Conservation (phyloP, 805 yeast genomes). For the Yueomyces sp. region DNA sequence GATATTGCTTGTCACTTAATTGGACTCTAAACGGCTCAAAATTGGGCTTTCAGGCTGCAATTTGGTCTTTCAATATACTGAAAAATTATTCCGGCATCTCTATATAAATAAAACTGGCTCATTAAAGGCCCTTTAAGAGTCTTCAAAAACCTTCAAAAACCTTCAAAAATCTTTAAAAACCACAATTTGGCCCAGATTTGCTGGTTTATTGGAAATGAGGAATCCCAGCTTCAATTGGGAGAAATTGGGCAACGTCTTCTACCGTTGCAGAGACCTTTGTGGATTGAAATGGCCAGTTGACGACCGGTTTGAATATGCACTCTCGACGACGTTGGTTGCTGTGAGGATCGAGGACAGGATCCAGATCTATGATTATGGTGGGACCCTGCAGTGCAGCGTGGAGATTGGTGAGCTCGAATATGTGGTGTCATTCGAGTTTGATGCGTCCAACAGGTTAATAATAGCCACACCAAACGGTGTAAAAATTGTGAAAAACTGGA, state of each 20-base stretch:
- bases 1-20: too few species aligned
- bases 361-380: conserved; percentile 29
- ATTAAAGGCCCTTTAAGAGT: too few species aligned
- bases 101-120: too few species aligned
- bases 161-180: too few species aligned
- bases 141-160: too few species aligned
- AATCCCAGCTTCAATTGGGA: conserved; percentile 59
- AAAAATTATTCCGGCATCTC: too few species aligned
- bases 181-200: too few species aligned
- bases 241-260: conserved; percentile 55
- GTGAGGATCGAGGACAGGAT: conserved; percentile 22
- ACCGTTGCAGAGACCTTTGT: conserved; percentile 33
- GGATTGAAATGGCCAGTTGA: conserved; percentile 11
- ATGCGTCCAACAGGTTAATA: conserved; percentile 10
- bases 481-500: conserved; percentile 8
- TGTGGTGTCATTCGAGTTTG: conserved; percentile 11
- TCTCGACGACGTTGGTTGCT: conserved; percentile 31
- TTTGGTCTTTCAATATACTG: too few species aligned
- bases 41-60: too few species aligned
- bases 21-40: too few species aligned
- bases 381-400: conserved; percentile 5
- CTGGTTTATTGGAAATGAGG: neutral
- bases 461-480: conserved; percentile 9
- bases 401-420: conserved; percentile 5
- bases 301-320: conserved; percentile 17